Base-by-base conservation (phyloP, 2,329 filamentous ascomycete species). In the Penicillium paneum region DNA sequence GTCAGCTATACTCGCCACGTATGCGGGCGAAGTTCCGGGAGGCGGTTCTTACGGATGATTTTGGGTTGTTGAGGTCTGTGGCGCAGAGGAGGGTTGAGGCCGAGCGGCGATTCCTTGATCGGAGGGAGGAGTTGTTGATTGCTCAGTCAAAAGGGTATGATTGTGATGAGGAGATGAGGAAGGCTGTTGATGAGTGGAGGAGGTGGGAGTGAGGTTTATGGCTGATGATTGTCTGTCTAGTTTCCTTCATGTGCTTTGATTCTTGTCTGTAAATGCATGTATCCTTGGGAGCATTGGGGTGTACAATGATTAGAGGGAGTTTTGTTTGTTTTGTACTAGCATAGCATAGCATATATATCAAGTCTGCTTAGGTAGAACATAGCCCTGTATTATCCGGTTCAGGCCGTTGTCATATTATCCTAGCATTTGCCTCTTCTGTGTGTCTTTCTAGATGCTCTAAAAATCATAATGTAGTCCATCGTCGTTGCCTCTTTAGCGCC, bases 1-100 rank as follows among this genome's bases (percentile, higher is more conserved):
- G 92, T 67, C 89, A 93, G 70, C 79, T 97, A 3, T 96, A 94
- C 69, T 92, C 89, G 40, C 74, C 81, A 4, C 82, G 88, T 15
- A 96, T 96, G 90, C 81, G 91, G 38, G 79, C 81, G 0, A 79
- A 90, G 1, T 96, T 95, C 67, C 73, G 76, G 28, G 80, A 83
- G 29, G 86, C 88, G 0, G 85, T 90, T 41, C 76, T 81, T 52
- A 80, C 80, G 34, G 82, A 87, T 49, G 89, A 96, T 65, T 79
- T 87, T 53, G 78, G 78, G 24, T 86, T 86, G 59, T 72, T 96
- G 36, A 83, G 81, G 63, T 76, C 85, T 32, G 74, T 81, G 43
- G 83, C 88, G 61, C 78, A 86, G 61, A 78, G 82, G 61, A 69
- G 82, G 19, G 79, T 75, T 49, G 77, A 79, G 3, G 80, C 84